These are phyloP conservation scores for Cinchona pubescens DNA, from an alignment of 257 asterid genomes.

Conservation along the genomic window DNA sequence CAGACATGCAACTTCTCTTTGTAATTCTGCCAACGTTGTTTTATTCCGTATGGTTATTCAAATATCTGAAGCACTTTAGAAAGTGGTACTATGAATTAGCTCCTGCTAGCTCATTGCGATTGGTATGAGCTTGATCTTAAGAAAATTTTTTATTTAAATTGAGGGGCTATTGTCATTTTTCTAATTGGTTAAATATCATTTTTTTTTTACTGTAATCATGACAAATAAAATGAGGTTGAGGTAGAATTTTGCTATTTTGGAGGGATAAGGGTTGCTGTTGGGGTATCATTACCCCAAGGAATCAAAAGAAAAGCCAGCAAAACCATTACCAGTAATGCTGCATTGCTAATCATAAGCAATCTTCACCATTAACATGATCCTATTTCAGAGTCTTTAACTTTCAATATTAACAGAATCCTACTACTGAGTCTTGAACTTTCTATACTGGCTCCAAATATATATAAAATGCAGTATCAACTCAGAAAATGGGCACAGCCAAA, in stretches of 20 bases:
- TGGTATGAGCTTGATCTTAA: too few relatives aligned
- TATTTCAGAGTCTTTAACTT: not conserved
- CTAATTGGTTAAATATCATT: too few relatives aligned
- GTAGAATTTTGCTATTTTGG: not conserved
- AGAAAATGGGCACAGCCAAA: constrained; percentile 1
- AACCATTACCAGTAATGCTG: not conserved
- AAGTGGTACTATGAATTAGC: not conserved
- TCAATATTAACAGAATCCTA: not conserved
- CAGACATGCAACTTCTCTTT: not conserved
- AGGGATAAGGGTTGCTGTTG: not conserved
- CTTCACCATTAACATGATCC: not conserved
- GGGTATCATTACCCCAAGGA: not conserved
- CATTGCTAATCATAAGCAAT: not conserved
- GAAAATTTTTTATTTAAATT: too few relatives aligned
- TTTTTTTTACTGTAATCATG: too few relatives aligned
- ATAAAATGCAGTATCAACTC: not conserved
- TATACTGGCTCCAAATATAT: not conserved
- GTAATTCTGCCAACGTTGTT: not conserved
- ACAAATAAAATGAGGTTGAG: too few relatives aligned
- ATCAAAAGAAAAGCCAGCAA: not conserved
- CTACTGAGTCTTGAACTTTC: not conserved
- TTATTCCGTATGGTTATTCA: not conserved
- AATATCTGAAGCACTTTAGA: not conserved
- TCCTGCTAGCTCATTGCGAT: too few relatives aligned
- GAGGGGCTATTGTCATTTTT: too few relatives aligned